Evolutionary conservation across 345 rosid genomes (phyloP).

Genomic region (Nasturtium officinale): DNA sequence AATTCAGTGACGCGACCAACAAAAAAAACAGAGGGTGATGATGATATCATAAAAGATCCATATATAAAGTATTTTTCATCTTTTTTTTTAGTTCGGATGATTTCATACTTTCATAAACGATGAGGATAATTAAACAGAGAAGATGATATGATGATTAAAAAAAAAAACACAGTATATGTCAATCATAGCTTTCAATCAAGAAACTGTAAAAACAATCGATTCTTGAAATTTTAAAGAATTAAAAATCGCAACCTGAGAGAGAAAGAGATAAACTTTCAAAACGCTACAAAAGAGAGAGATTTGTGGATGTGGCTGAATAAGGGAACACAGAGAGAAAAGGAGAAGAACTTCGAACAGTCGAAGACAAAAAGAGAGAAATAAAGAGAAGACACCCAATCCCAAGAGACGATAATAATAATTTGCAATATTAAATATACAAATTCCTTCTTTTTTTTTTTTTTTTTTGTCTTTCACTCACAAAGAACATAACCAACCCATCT

Average conservation of each 20-base stretch:
- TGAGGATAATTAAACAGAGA: slow-evolving; percentile 2
- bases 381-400: slow-evolving; percentile 51
- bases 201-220: slow-evolving; percentile 21
- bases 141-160: slow-evolving; percentile 12
- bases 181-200: slow-evolving; percentile 46
- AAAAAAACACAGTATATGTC: slow-evolving; percentile 42
- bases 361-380: slow-evolving; percentile 48
- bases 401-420: slow-evolving; percentile 51
- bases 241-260: slow-evolving; percentile 28
- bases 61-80: slow-evolving; percentile 8
- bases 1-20: slow-evolving; percentile 22
- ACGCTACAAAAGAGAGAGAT: slow-evolving; percentile 34
- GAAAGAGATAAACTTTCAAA: slow-evolving; percentile 44
- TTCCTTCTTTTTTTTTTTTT: neutral
- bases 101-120: slow-evolving; percentile 15
- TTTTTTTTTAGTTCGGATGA: neutral
- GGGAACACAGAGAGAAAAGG: slow-evolving; percentile 50
- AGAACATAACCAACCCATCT: slow-evolving; percentile 57
- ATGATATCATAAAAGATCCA: slow-evolving; percentile 24
- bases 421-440: slow-evolving; percentile 22
- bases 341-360: slow-evolving; percentile 42
- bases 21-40: slow-evolving; percentile 13
- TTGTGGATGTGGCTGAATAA: slow-evolving; percentile 47
- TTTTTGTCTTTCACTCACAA: slow-evolving; percentile 23
- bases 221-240: neutral